phyloP scores from a whole-genome alignment of 2,329 filamentous ascomycete species.

The Drechslera avenae region DNA sequence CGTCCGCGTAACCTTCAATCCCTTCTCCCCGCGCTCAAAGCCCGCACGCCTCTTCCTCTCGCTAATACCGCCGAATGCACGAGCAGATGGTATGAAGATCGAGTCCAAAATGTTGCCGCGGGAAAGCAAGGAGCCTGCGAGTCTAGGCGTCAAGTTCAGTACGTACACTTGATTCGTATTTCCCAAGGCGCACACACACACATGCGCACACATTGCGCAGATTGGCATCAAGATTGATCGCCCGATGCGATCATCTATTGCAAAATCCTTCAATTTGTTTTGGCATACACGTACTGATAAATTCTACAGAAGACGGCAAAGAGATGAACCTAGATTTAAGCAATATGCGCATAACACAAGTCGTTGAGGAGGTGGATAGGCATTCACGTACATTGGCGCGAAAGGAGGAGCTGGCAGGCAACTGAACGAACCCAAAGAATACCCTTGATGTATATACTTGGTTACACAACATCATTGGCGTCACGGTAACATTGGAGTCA shows the following conservation, averaged over 20 bases:
- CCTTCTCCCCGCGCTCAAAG: constrained; percentile 79
- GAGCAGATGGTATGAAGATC: constrained; percentile 74
- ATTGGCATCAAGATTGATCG: too few relatives aligned
- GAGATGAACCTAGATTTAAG: constrained; percentile 82
- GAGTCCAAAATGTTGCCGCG: constrained; percentile 76
- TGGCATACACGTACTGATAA: constrained; percentile 20
- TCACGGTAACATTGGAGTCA: constrained; percentile 26
- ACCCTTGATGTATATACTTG: constrained; percentile 5
- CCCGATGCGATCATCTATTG: too few relatives aligned
- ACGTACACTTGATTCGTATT: constrained; percentile 37
- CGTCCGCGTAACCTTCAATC: constrained; percentile 87
- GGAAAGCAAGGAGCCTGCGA: constrained; percentile 68
- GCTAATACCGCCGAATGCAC: constrained; percentile 78
- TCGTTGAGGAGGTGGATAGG: constrained; percentile 86
- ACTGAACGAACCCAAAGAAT: constrained; percentile 25
- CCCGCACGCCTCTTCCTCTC: constrained; percentile 88
- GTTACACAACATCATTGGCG: constrained; percentile 32
- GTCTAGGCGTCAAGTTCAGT: constrained; percentile 86
- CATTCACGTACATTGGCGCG: constrained; percentile 84
- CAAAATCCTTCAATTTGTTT: too few relatives aligned
- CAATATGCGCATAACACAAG: constrained; percentile 80
- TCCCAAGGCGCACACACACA: too few relatives aligned
- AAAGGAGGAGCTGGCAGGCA: constrained; percentile 73
- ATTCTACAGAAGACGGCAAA: constrained; percentile 80
- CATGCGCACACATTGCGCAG: too few relatives aligned